These are phyloP conservation scores for Apiotrichum gamsii DNA, from an alignment of 1,284 basidiomycete species.

Conservation along the genomic window DNA sequence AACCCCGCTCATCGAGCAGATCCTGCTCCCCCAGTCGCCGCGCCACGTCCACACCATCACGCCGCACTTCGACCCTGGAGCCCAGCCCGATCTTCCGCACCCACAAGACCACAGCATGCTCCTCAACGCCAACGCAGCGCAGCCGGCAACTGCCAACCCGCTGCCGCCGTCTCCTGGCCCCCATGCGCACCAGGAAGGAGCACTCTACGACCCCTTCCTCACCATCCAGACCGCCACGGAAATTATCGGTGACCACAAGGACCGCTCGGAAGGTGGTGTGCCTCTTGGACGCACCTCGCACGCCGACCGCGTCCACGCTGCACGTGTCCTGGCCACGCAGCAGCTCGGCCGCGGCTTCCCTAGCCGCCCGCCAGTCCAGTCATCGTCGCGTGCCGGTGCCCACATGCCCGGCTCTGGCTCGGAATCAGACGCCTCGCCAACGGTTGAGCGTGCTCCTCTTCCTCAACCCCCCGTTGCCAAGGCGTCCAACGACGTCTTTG, in stretches of 20 bases:
- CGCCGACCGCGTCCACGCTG: constrained; percentile 41
- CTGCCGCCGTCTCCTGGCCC: constrained; percentile 11
- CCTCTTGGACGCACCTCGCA: constrained; percentile 68
- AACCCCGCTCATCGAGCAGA: constrained; percentile 22
- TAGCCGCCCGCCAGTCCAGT: not conserved
- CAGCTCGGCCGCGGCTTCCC: constrained; percentile 40
- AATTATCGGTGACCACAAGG: constrained; percentile 17
- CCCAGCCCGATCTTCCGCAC: constrained; percentile 36
- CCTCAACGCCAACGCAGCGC: constrained; percentile 36
- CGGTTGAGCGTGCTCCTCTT: no score
- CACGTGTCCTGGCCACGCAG: constrained; percentile 42
- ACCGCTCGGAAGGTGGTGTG: constrained; percentile 59
- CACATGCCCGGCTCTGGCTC: not conserved
- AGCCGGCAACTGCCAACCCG: constrained; percentile 21
- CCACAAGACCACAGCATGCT: constrained; percentile 34
- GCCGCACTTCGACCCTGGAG: constrained; percentile 16
- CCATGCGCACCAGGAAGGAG: constrained; percentile 40
- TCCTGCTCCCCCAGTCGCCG: constrained; percentile 10
- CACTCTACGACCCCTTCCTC: constrained; percentile 47
- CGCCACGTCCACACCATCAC: constrained; percentile 10
- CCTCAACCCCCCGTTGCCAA: not conserved
- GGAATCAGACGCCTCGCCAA: not conserved
- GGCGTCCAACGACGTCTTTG: constrained; percentile 10
- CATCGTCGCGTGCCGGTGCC: constrained; percentile 1
- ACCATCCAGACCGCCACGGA: constrained; percentile 45